These are phyloP conservation scores for Blastobotrys serpentis DNA, from an alignment of 1,139 yeast species.

Conservation along the genomic window DNA sequence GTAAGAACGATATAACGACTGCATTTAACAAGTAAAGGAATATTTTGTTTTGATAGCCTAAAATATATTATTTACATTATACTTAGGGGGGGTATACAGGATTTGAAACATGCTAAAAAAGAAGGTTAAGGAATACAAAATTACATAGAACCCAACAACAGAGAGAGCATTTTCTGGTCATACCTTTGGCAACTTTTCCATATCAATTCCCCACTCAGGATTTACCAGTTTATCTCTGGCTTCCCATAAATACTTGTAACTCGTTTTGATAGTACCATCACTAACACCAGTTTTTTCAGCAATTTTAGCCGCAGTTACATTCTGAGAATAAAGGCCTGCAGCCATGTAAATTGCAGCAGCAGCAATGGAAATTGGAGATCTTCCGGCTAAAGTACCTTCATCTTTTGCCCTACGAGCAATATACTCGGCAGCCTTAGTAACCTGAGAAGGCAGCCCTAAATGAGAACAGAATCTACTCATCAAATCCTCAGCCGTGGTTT, in stretches of 20 bases:
- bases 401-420: conserved; percentile 88
- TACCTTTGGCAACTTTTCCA: conserved; percentile 58
- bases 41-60: not conserved
- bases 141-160: not conserved
- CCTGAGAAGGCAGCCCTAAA: conserved; percentile 78
- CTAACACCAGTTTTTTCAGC: conserved; percentile 97
- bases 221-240: conserved; percentile 71
- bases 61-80: not conserved
- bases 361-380: conserved; percentile 96
- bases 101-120: not conserved
- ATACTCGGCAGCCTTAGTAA: conserved; percentile 90
- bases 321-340: conserved; percentile 70
- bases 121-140: not conserved
- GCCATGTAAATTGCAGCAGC: conserved; percentile 97
- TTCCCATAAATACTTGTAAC: conserved; percentile 79
- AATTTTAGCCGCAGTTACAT: conserved; percentile 67
- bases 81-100: not conserved
- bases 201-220: conserved; percentile 72
- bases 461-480: conserved; percentile 96
- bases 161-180: conserved; percentile 11
- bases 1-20: conserved; percentile 45
- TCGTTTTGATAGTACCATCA: conserved; percentile 94
- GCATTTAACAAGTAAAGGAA: conserved; percentile 35
- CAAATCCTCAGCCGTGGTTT: conserved; percentile 90
- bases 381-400: conserved; percentile 91